These are phyloP conservation scores for Lentinula novae-zelandiae DNA, from an alignment of 1,284 basidiomycete species.

Conservation along the genomic window DNA sequence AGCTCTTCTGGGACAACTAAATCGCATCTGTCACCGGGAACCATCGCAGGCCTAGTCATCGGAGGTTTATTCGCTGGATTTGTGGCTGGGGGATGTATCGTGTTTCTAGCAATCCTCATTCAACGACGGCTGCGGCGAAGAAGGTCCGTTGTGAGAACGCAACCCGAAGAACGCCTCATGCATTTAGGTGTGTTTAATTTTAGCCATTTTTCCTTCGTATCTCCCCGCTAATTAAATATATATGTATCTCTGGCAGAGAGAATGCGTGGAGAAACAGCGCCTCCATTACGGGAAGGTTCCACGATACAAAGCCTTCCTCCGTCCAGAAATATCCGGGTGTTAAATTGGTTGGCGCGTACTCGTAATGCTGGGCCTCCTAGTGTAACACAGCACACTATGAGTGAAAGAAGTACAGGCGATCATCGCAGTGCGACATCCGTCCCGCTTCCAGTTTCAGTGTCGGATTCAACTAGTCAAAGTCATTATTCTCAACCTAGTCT, in stretches of 20 bases:
- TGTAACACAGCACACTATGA: slow-evolving; percentile 5
- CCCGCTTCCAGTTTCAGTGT: neutral
- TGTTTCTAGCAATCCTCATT: neutral
- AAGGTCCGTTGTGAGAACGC: slow-evolving; percentile 5
- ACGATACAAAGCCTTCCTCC: slow-evolving; percentile 10
- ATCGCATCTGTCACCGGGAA: neutral
- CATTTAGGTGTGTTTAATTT: slow-evolving; percentile 2
- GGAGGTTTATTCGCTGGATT: slow-evolving; percentile 6
- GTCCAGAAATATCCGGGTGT: slow-evolving; percentile 6
- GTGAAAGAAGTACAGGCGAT: neutral
- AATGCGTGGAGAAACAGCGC: slow-evolving; percentile 5
- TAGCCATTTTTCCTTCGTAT: neutral
- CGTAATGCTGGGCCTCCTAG: slow-evolving; percentile 5
- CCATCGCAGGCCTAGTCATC: slow-evolving; percentile 5
- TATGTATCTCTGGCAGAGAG: neutral
- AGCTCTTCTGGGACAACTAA: neutral
- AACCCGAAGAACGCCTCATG: slow-evolving; percentile 7
- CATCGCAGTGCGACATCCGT: neutral
- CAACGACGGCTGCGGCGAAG: slow-evolving; percentile 5
- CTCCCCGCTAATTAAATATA: too few relatives aligned
- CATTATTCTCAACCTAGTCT: slow-evolving; percentile 7
- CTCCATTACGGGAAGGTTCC: neutral
- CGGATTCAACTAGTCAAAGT: neutral
- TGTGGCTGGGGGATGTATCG: neutral
- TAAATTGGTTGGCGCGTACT: slow-evolving; percentile 6